These are phyloP conservation scores for Cladorrhinum samala DNA, from an alignment of 495 filamentous ascomycete species.

Conservation along the genomic window DNA sequence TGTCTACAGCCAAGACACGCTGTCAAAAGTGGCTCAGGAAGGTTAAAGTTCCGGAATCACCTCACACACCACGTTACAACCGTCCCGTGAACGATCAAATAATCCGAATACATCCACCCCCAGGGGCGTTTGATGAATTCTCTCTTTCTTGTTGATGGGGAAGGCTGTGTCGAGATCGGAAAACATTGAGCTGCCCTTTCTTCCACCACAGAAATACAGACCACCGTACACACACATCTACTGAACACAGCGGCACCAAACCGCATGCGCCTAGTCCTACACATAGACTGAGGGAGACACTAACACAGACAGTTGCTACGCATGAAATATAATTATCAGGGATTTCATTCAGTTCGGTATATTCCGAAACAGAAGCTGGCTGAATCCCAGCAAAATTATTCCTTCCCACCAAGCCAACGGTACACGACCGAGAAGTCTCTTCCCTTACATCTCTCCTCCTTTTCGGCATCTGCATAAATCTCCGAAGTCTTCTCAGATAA, in stretches of 20 bases:
- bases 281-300: too few relatives aligned
- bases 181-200: not conserved
- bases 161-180: not conserved
- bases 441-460: slow-evolving; percentile 55
- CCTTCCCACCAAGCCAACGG: slow-evolving; percentile 56
- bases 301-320: too few relatives aligned
- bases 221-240: too few relatives aligned
- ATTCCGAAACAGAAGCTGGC: not conserved
- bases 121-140: not conserved
- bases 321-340: too few relatives aligned
- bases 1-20: too few relatives aligned
- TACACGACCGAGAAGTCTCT: slow-evolving; percentile 87
- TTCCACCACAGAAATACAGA: too few relatives aligned
- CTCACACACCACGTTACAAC: not conserved
- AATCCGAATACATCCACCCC: not conserved
- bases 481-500: slow-evolving; percentile 57
- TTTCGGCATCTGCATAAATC: slow-evolving; percentile 60
- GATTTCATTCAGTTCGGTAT: too few relatives aligned
- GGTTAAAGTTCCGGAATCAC: too few relatives aligned
- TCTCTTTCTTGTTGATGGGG: not conserved
- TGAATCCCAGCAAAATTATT: slow-evolving; percentile 19
- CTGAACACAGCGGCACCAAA: too few relatives aligned
- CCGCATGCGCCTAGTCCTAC: too few relatives aligned
- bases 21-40: too few relatives aligned
- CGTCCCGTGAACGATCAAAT: not conserved